Evolutionary conservation across 257 asterid species (phyloP).

Genomic region (Marsdenia floribunda): DNA sequence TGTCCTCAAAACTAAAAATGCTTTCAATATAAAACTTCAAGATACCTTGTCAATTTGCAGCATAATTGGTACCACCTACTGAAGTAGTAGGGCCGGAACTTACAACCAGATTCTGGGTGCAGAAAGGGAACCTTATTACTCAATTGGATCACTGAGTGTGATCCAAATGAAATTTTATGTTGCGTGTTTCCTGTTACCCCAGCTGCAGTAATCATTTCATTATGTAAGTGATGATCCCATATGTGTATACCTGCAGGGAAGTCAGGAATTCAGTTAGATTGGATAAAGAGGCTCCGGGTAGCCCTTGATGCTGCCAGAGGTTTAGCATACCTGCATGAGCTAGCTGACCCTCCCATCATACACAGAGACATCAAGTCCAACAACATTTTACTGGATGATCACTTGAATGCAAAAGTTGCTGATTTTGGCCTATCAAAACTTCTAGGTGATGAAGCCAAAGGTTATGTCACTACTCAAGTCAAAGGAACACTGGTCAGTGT

Average conservation of each 20-base stretch:
- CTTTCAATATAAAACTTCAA: background rate
- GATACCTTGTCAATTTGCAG: background rate
- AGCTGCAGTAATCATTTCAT: background rate
- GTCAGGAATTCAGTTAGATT: slow-evolving; percentile 45
- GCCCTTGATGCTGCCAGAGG: slow-evolving; percentile 88
- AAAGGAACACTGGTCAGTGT: slow-evolving; percentile 83
- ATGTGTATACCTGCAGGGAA: slow-evolving; percentile 36
- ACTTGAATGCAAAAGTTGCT: slow-evolving; percentile 72
- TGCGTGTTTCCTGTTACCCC: background rate
- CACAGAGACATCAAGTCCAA: slow-evolving; percentile 86
- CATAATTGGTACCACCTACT: background rate
- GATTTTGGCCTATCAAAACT: slow-evolving; percentile 89
- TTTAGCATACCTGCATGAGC: slow-evolving; percentile 74
- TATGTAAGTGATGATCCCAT: background rate
- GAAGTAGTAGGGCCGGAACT: background rate
- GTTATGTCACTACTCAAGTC: slow-evolving; percentile 83
- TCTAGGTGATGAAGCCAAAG: slow-evolving; percentile 66
- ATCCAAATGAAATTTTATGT: background rate
- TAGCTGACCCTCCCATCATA: slow-evolving; percentile 84
- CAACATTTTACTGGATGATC: slow-evolving; percentile 63
- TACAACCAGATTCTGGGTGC: background rate
- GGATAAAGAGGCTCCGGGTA: slow-evolving; percentile 60
- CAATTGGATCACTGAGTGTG: background rate
- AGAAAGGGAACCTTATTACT: background rate
- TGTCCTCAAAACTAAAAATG: background rate